Percentiles rank a stretch among this genome's conserved stretches.
Evolutionary conservation across 1,139 yeast species (phyloP).

Genomic region (Saccharomyces hybrid): DNA sequence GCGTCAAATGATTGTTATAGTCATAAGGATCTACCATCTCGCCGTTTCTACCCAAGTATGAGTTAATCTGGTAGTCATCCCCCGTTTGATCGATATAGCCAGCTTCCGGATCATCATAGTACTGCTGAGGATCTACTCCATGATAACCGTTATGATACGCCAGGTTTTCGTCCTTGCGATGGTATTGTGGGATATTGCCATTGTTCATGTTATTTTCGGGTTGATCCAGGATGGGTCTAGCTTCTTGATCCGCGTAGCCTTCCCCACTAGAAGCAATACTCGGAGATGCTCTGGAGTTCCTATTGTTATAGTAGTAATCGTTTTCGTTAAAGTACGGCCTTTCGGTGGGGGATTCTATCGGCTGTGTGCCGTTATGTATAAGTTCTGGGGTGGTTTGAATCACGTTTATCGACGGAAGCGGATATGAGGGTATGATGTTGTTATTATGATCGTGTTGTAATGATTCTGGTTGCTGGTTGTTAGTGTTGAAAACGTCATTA

Average conservation of each 20-base stretch:
- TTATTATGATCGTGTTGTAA: background rate
- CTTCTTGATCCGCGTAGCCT: conserved; percentile 15
- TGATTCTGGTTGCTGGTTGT: conserved; percentile 1
- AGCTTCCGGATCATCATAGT: conserved; percentile 16
- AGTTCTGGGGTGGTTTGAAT: conserved; percentile 18
- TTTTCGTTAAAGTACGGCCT: conserved; percentile 15
- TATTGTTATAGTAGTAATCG: conserved; percentile 10
- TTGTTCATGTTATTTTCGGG: conserved; percentile 4
- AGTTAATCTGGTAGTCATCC: conserved; percentile 32
- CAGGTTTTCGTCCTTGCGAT: background rate
- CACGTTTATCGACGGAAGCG: conserved; percentile 16
- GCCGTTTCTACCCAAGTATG: conserved; percentile 30
- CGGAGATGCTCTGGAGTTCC: background rate
- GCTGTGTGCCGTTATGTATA: conserved; percentile 7
- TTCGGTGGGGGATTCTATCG: conserved; percentile 3
- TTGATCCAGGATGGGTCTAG: conserved; percentile 15
- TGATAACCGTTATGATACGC: conserved; percentile 1
- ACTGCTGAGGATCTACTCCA: background rate
- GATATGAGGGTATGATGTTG: conserved; percentile 3
- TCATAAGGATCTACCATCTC: conserved; percentile 32
- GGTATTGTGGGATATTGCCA: background rate
- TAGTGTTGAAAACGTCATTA: background rate
- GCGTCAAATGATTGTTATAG: conserved; percentile 1
- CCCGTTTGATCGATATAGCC: conserved; percentile 30
- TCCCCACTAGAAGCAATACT: conserved; percentile 5